A percentile compares a stretch with the other conserved stretches of the same genome.
Evolutionary conservation across 768 basidiomycete species (phyloP).

Genomic region (Serendipita sp.): DNA sequence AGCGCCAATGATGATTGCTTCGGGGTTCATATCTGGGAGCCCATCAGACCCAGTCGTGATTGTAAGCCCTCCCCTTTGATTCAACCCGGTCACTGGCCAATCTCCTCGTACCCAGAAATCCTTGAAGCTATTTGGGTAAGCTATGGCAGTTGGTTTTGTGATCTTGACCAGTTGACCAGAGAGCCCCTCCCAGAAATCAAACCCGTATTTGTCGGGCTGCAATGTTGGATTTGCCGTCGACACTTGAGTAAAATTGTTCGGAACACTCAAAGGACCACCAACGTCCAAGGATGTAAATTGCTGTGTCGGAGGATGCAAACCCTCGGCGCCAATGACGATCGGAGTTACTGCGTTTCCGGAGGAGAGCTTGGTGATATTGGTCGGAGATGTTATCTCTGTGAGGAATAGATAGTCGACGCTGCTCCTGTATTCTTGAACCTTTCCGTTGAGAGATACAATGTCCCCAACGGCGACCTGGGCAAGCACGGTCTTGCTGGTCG

Average conservation of each 20-base stretch:
- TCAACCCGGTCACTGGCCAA: conserved; percentile 40
- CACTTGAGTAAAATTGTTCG: conserved; percentile 34
- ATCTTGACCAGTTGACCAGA: conserved; percentile 42
- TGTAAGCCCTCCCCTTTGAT: conserved; percentile 37
- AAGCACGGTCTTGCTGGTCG: conserved; percentile 23
- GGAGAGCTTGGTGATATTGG: conserved; percentile 29
- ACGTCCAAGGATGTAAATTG: conserved; percentile 32
- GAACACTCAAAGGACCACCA: conserved; percentile 33
- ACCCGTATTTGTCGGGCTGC: conserved; percentile 34
- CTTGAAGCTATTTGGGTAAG: conserved; percentile 33
- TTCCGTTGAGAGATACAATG: conserved; percentile 27
- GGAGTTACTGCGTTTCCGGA: conserved; percentile 31
- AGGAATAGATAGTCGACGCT: conserved; percentile 30
- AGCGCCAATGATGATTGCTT: conserved; percentile 35
- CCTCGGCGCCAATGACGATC: conserved; percentile 35
- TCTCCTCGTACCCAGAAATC: conserved; percentile 45
- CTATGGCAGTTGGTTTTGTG: conserved; percentile 28
- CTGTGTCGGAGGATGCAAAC: conserved; percentile 32
- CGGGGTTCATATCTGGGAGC: conserved; percentile 42
- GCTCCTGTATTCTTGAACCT: conserved; percentile 36
- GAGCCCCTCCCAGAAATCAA: conserved; percentile 51
- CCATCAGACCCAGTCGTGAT: conserved; percentile 33
- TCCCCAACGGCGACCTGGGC: conserved; percentile 31
- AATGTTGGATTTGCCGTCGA: conserved; percentile 31
- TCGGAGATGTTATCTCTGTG: conserved; percentile 33